These are phyloP conservation scores for Solanum pinnatisectum DNA, from an alignment of 257 asterid species.

Conservation along the genomic window DNA sequence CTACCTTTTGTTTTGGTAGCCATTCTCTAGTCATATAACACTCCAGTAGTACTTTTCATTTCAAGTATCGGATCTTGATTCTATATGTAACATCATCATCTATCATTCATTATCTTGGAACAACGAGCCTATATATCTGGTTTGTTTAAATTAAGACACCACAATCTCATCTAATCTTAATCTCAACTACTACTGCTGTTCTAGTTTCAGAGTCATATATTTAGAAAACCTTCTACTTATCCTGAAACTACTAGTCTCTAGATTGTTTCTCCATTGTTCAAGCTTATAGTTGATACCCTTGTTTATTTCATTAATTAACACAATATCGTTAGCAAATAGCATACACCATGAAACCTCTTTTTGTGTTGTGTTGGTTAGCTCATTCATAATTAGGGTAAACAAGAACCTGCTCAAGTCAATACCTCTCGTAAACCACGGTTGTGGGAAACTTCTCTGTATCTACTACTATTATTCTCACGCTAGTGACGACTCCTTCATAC, in stretches of 20 bases:
- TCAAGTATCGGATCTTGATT: not conserved
- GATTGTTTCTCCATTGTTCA: not conserved
- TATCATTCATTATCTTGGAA: not conserved
- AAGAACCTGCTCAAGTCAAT: not conserved
- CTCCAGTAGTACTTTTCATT: not conserved
- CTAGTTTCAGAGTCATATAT: not conserved
- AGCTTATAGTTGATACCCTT: not conserved
- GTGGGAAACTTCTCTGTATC: not conserved
- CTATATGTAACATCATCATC: not conserved
- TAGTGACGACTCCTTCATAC: not conserved
- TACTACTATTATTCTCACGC: not conserved
- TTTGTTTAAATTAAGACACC: not conserved
- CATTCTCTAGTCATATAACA: not conserved
- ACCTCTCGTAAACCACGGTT: not conserved
- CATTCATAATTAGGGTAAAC: not conserved
- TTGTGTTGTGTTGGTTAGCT: not conserved
- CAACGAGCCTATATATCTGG: not conserved
- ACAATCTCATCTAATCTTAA: not conserved
- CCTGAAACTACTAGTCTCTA: not conserved
- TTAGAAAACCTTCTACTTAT: not conserved
- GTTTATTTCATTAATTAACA: not conserved
- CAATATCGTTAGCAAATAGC: not conserved
- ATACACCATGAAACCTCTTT: not conserved
- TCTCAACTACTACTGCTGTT: not conserved
- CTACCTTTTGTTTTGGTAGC: not conserved